Evolutionary conservation across 2,329 filamentous ascomycete species (phyloP), one percentile per base, ranked within the genome.

Genomic region (Ceratocystis alfenasii): DNA sequence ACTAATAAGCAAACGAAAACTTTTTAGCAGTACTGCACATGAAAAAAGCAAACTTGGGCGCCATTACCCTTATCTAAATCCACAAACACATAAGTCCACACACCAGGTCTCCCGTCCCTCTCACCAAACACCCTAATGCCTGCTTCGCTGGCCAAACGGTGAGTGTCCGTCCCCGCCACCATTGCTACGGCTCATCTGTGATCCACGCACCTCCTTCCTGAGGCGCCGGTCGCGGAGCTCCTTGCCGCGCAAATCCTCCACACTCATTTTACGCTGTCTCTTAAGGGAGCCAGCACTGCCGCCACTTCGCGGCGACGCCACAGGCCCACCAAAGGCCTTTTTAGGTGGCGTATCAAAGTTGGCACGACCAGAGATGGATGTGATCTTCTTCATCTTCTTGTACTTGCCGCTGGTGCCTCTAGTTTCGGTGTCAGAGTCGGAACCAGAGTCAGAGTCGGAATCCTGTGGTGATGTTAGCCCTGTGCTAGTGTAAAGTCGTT

Each of bases 211-310:
- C 65, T 87, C 83, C 73, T 86, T 87, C 73, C 84, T 84, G 70
- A 83, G 81, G 57, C 84, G 78, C 72, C 81, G 80, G 53, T 83
- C 81, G 6, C 83, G 81, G 20, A 86, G 74, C 69, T 83, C 78
- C 69, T 79, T 77, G 5, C 75, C 63, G 28, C 60, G 60, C 7
- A 62, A 30, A 45, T 68, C 66, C 17, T 66, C 45, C 7, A 33
- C 44, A 17, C 41, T 30, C 63, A 36, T 44, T 8, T 64, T 53
- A 41, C 60, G 59, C 28, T 62, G 46, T 28, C 66, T 55, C 30
- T 66, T 66, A 33, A 65, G 50, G 22, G 60, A 50, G 25, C 48
- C 45, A 15, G 44, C 28, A 17, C 63, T 33, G 66, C 57, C 57
- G 12, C 22, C 41, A 66, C 66, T 36, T 61, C 67, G 46, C 60